Conservation (phyloP, 352 stramenopile species). For the Globisporangium yorkense region DNA sequence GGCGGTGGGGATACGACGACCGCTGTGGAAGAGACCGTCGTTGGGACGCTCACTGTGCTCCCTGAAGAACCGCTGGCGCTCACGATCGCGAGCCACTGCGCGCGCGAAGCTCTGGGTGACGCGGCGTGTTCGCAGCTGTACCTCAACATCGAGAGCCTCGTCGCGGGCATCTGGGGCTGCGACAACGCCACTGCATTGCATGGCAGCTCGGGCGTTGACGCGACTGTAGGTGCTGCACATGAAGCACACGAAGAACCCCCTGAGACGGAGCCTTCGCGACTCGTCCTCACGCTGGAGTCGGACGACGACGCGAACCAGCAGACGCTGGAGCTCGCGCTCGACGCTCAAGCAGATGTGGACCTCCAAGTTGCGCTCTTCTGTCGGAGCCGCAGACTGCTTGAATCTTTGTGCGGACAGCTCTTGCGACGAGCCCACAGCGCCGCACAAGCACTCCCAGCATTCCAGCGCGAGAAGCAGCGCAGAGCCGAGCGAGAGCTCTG, state of each 20-base stretch:
- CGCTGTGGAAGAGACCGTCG: background rate
- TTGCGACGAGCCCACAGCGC: conserved; percentile 21
- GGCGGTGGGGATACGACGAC: background rate
- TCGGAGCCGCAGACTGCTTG: conserved; percentile 15
- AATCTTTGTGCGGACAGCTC: conserved; percentile 23
- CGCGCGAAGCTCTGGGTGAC: conserved; percentile 13
- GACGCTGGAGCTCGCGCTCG: conserved; percentile 12
- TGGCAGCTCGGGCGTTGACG: background rate
- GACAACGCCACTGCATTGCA: conserved; percentile 6
- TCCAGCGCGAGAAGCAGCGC: conserved; percentile 6
- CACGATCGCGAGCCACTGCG: conserved; percentile 29
- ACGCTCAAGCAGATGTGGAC: conserved; percentile 20
- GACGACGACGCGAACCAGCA: conserved; percentile 4
- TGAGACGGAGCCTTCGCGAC: conserved; percentile 1
- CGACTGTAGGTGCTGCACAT: background rate
- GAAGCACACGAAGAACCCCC: background rate
- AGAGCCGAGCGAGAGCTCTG: background rate
- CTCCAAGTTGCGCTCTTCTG: conserved; percentile 39
- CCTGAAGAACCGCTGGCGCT: conserved; percentile 29
- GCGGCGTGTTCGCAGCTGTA: conserved; percentile 10
- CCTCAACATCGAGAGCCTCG: conserved; percentile 20
- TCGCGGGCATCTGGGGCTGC: conserved; percentile 47
- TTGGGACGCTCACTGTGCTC: conserved; percentile 21
- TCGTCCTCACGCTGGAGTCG: conserved; percentile 10
- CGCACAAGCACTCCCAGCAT: conserved; percentile 12